Evolutionary conservation across 108 stramenopile species (phyloP).

Genomic region (Ochromonas danica): DNA sequence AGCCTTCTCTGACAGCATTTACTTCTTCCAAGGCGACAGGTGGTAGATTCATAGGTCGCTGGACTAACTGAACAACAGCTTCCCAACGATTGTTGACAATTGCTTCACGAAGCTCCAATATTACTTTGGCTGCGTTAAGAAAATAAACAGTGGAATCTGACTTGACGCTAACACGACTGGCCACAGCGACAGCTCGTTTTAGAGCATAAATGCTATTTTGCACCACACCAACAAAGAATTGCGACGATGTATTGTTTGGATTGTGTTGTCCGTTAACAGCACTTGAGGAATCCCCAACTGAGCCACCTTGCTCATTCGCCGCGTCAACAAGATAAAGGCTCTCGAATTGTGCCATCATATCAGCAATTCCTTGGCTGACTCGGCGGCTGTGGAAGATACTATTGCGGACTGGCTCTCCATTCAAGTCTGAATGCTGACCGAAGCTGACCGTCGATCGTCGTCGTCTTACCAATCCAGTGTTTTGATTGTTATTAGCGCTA

Average conservation of each 20-base stretch:
- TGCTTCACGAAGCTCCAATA: background rate
- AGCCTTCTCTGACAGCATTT: background rate
- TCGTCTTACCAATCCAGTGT: background rate
- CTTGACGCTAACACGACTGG: background rate
- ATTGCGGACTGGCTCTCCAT: background rate
- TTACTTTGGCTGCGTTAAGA: background rate
- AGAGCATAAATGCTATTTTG: background rate
- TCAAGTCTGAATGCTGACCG: background rate
- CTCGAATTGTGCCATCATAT: background rate
- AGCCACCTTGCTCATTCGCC: background rate
- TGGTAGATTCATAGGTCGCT: background rate
- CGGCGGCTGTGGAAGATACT: background rate
- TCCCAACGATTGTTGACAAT: background rate
- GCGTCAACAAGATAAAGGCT: background rate
- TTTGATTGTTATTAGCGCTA: background rate
- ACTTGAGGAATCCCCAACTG: background rate
- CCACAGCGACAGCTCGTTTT: background rate
- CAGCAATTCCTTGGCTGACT: background rate
- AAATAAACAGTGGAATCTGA: background rate
- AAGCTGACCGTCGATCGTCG: background rate
- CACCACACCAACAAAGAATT: background rate
- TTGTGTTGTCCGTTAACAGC: background rate
- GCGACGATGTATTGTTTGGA: background rate
- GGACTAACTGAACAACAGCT: background rate
- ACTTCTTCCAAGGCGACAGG: background rate